Percentiles rank a stretch among this genome's conserved stretches.
These are phyloP conservation scores for Hyaloscypha bicolor DNA, from an alignment of 495 filamentous ascomycete genomes.

Conservation along the genomic window DNA sequence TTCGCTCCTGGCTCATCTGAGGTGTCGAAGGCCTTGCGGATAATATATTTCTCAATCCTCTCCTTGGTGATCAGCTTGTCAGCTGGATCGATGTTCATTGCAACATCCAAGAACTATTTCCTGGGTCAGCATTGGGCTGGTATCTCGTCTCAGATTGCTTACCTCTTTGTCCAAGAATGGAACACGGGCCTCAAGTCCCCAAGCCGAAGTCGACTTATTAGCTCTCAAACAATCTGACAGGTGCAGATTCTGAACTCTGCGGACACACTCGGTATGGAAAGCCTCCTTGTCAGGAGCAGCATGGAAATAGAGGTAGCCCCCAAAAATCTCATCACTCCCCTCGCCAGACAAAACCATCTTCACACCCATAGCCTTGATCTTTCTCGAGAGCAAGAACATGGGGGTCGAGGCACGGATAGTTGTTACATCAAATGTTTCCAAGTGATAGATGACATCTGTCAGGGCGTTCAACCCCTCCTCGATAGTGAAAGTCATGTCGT, in stretches of 20 bases:
- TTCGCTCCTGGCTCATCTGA: slow-evolving; percentile 73
- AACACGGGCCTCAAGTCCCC: slow-evolving; percentile 97
- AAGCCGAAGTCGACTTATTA: slow-evolving; percentile 99
- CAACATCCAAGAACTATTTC: slow-evolving; percentile 77
- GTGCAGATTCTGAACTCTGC: slow-evolving; percentile 93
- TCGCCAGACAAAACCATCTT: slow-evolving; percentile 99
- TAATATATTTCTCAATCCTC: slow-evolving; percentile 93
- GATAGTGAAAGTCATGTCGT: slow-evolving; percentile 96
- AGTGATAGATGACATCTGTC: slow-evolving; percentile 95
- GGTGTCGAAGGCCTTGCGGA: slow-evolving; percentile 96
- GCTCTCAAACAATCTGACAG: slow-evolving; percentile 92
- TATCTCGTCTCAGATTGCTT: slow-evolving; percentile 22
- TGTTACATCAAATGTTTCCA: slow-evolving; percentile 97
- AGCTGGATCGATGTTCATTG: slow-evolving; percentile 89
- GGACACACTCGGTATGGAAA: slow-evolving; percentile 92
- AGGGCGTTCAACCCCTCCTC: slow-evolving; percentile 96
- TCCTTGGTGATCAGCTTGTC: slow-evolving; percentile 96
- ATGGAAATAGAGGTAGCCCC: slow-evolving; percentile 98
- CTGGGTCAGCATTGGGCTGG: slow-evolving; percentile 16
- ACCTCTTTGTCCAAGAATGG: slow-evolving; percentile 94
- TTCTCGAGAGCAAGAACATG: slow-evolving; percentile 96
- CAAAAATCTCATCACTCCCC: slow-evolving; percentile 96
- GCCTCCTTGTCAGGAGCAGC: slow-evolving; percentile 85
- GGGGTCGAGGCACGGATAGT: slow-evolving; percentile 98
- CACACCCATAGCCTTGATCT: slow-evolving; percentile 98